phyloP scores from a whole-genome alignment of 495 filamentous ascomycete species.

The Penicillium maclennaniae region DNA sequence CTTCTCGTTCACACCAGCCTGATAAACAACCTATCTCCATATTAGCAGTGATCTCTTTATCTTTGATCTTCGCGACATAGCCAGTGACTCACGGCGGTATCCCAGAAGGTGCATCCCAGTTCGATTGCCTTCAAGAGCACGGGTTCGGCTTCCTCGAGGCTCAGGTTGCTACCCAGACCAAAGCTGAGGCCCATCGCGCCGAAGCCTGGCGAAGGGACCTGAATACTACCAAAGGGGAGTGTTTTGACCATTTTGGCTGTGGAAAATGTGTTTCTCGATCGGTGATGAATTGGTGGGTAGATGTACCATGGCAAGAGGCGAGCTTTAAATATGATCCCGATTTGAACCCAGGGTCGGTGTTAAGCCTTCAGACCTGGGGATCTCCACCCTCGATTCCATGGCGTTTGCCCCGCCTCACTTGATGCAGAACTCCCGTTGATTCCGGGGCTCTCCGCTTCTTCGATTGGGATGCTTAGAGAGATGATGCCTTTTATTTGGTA shows the following conservation, averaged over 20 bases:
- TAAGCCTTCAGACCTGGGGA: not conserved
- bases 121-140: slow-evolving; percentile 49
- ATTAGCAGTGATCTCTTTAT: not conserved
- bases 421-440: too few species aligned
- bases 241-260: slow-evolving; percentile 37
- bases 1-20: slow-evolving; percentile 47
- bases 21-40: slow-evolving; percentile 40
- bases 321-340: not conserved
- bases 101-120: slow-evolving; percentile 51
- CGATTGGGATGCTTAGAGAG: too few species aligned
- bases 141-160: slow-evolving; percentile 45
- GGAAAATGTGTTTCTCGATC: not conserved
- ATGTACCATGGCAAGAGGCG: not conserved
- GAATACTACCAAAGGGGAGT: slow-evolving; percentile 37
- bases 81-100: slow-evolving; percentile 39
- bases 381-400: not conserved
- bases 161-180: slow-evolving; percentile 39
- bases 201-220: slow-evolving; percentile 42
- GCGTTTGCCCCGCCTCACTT: not conserved
- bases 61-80: not conserved
- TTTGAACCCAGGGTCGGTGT: not conserved
- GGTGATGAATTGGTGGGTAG: not conserved
- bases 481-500: too few species aligned
- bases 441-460: too few species aligned
- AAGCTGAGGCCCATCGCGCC: slow-evolving; percentile 47